Base-by-base conservation (phyloP, 805 yeast genomes). In the Wickerhamomyces canadensis region DNA sequence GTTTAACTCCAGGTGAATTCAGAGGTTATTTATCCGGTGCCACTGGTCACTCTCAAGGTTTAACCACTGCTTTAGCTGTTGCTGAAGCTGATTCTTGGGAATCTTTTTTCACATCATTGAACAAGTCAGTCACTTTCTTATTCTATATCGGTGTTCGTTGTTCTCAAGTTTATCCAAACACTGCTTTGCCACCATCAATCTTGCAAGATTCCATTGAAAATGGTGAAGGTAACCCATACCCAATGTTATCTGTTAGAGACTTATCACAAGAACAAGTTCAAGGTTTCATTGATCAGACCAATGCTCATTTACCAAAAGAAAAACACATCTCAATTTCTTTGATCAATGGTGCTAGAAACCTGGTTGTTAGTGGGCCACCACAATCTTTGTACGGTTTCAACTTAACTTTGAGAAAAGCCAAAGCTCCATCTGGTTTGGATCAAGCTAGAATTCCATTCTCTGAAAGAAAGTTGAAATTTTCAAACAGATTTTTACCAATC, bases 301-400 rank as follows among this genome's bases (percentile, higher is more conserved):
- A 93, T 68, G 78, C 83, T 58, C 98, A 89, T 67, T 76, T 93
- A 67, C 97, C 98, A 51, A 67, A 70, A 36, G 96, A 86, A 54
- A 87, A 86, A 65, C 96, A 87, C 58, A 82, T 93, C 55, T 85
- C 81, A 43, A 80, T 93, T 47, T 88, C 98, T 30, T 76, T 93
- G 60, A 74, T 89, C 52, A 93, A 93, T 60, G 98, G 98, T 62
- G 96, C 96, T 33, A 78, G 96, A 68, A 86, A 88, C 64, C 74
- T 88, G 67, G 98, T 93, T 40, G 88, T 91, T 33, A 78, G 95
- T 17, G 99, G 99, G 62, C 98, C 98, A 34, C 98, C 99, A 40
- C 96, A 89, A 73, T 88, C 98, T 4, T 71, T 93, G 44, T 93
- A 91, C 55, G 99, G 99, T 72, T 76, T 93, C 55, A 89, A 89